A percentile compares a stretch with the other conserved stretches of the same genome.
Conservation (phyloP, 306 rosid genomes). For the Prunus persica region DNA sequence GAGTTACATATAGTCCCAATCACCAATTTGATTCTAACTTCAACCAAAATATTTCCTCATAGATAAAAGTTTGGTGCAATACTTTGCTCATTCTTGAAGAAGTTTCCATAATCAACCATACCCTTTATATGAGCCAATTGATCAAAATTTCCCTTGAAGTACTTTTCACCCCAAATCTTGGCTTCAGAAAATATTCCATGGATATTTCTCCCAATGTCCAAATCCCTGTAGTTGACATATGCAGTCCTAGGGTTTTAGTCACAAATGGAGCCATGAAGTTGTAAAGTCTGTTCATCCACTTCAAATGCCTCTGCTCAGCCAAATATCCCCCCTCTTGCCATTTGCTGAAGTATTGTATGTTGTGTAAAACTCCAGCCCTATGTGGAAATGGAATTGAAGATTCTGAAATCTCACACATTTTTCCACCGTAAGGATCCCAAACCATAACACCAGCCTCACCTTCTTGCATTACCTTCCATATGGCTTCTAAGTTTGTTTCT, state of each 20-base stretch:
- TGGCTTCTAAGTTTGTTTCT: background rate
- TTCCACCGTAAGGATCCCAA: constrained; percentile 27
- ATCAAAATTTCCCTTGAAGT: constrained; percentile 3
- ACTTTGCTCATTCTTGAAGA: constrained; percentile 13
- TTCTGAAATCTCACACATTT: constrained; percentile 24
- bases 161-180: constrained; percentile 11
- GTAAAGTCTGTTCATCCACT: constrained; percentile 1
- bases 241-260: constrained; percentile 12
- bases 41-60: background rate
- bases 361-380: background rate
- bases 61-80: background rate
- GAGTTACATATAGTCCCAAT: background rate
- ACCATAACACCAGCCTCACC: constrained; percentile 9
- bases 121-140: background rate
- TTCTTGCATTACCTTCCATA: constrained; percentile 18
- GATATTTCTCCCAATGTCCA: constrained; percentile 7
- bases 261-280: constrained; percentile 8
- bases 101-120: background rate
- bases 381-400: constrained; percentile 15
- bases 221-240: constrained; percentile 6
- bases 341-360: background rate
- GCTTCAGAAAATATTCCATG: background rate
- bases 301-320: background rate
- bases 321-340: background rate
- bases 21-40: background rate